Evolutionary conservation across 2,329 filamentous ascomycete genomes (phyloP).

Genomic region (Cladophialophora carrionii): DNA sequence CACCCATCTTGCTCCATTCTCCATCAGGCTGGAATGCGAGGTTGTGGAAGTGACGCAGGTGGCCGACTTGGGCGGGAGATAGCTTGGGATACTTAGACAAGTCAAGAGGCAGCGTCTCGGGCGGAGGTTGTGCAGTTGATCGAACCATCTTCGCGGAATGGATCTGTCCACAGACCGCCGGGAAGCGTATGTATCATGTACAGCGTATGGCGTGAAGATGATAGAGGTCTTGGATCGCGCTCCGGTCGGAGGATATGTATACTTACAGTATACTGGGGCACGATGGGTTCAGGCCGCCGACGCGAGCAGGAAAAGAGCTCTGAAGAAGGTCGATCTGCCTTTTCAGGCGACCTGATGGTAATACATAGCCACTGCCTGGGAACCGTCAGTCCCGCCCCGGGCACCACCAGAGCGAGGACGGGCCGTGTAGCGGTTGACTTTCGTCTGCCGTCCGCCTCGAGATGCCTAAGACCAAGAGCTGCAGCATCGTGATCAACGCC

Average conservation of each 20-base stretch:
- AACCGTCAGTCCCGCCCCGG: background rate
- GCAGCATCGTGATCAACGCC: background rate
- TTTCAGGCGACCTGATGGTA: background rate
- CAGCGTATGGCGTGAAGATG: background rate
- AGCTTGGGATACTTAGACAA: slow-evolving; percentile 33
- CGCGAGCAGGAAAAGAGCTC: background rate
- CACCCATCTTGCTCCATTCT: slow-evolving; percentile 30
- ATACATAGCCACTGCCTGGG: background rate
- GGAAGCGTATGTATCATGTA: background rate
- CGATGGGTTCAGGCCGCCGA: background rate
- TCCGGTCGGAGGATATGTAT: background rate
- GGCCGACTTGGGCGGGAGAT: slow-evolving; percentile 27
- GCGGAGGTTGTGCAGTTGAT: slow-evolving; percentile 3
- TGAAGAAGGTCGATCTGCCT: background rate
- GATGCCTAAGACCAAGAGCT: background rate
- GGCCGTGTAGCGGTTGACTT: too few relatives aligned
- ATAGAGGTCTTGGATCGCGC: too few relatives aligned
- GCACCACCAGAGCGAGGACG: background rate
- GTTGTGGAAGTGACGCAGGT: slow-evolving; percentile 33
- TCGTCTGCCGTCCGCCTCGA: too few relatives aligned
- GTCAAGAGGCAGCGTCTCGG: slow-evolving; percentile 19
- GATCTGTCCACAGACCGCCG: background rate
- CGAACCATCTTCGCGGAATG: slow-evolving; percentile 3
- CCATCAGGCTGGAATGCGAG: slow-evolving; percentile 32
- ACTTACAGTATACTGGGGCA: background rate